A percentile compares a stretch with the other conserved stretches of the same genome.
These are phyloP conservation scores for Syzygium oleosum DNA, from an alignment of 345 rosid species.

Conservation along the genomic window DNA sequence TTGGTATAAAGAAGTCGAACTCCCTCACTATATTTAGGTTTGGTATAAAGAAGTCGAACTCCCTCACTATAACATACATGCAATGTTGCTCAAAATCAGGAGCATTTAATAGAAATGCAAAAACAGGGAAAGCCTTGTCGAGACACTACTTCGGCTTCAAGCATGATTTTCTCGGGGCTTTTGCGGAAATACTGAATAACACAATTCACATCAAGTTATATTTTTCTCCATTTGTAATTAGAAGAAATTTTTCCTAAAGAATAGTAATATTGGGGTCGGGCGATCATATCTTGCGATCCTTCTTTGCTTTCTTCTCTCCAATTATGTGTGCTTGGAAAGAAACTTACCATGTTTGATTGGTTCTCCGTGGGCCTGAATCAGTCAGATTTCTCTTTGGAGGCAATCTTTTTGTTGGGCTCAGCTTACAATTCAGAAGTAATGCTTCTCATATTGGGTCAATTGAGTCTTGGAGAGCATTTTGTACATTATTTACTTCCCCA, in stretches of 20 bases:
- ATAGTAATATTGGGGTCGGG: not conserved
- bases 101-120: not conserved
- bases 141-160: constrained; percentile 14
- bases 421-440: not conserved
- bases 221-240: too few species aligned
- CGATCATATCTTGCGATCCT: not conserved
- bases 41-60: not conserved
- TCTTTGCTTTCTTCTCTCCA: not conserved
- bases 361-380: not conserved
- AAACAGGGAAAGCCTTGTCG: constrained; percentile 8
- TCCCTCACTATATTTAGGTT: not conserved
- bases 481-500: too few species aligned
- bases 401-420: too few species aligned
- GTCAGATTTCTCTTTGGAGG: not conserved
- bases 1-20: not conserved
- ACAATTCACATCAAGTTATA: not conserved
- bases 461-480: not conserved
- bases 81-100: not conserved
- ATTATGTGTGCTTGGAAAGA: not conserved
- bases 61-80: not conserved
- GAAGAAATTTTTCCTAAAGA: not conserved
- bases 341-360: not conserved
- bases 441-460: not conserved
- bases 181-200: constrained; percentile 1
- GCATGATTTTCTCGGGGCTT: constrained; percentile 21